phyloP scores from a whole-genome alignment of 2,329 filamentous ascomycete genomes.

The Pezicula rhizophila region DNA sequence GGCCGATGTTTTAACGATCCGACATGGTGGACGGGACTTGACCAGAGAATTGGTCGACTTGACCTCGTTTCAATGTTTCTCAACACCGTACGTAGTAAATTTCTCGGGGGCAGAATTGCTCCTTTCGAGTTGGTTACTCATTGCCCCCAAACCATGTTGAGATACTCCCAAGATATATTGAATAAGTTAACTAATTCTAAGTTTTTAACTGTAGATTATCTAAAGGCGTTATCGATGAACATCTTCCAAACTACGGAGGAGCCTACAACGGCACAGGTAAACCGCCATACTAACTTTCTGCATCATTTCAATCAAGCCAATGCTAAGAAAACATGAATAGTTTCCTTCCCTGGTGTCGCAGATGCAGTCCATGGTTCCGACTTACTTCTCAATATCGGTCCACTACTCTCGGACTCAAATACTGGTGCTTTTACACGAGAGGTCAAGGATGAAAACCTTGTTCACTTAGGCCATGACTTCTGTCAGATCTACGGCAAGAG shows the following conservation, averaged over 20 bases:
- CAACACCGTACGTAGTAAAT: constrained; percentile 24
- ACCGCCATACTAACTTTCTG: background rate
- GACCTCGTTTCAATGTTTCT: constrained; percentile 42
- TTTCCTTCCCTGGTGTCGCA: constrained; percentile 24
- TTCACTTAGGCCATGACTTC: constrained; percentile 16
- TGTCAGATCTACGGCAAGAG: constrained; percentile 18
- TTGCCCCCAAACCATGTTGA: too few species aligned
- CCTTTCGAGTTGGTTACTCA: too few species aligned
- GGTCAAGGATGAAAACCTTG: constrained; percentile 25
- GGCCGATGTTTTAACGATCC: constrained; percentile 41
- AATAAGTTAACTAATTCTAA: too few species aligned
- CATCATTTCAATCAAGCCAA: background rate
- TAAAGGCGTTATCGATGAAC: constrained; percentile 45
- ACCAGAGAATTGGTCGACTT: constrained; percentile 33
- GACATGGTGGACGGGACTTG: constrained; percentile 15
- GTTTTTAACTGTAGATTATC: constrained; percentile 27
- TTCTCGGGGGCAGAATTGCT: too few species aligned
- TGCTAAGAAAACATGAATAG: constrained; percentile 2
- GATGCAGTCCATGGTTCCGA: constrained; percentile 36
- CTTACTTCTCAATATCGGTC: constrained; percentile 39
- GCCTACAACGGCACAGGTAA: constrained; percentile 40
- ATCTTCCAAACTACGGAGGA: constrained; percentile 40
- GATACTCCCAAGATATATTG: too few species aligned
- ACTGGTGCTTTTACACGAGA: constrained; percentile 32
- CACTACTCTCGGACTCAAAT: constrained; percentile 41